These are phyloP conservation scores for Mortierella sp. DNA, from an alignment of 371 early-diverging fungal species.

Conservation along the genomic window DNA sequence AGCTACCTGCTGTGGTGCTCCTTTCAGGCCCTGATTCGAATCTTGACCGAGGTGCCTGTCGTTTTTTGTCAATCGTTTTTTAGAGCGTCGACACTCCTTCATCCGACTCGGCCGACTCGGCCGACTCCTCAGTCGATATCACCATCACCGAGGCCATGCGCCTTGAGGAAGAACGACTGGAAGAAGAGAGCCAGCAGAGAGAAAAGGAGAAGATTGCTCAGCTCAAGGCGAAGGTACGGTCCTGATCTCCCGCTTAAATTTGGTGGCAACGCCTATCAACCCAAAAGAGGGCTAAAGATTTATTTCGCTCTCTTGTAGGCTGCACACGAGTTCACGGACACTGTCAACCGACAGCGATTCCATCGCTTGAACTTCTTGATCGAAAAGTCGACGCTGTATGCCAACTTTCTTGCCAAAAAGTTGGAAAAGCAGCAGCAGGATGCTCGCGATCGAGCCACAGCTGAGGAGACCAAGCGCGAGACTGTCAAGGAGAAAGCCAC, in stretches of 20 bases:
- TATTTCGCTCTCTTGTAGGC: conserved; percentile 55
- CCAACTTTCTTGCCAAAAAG: conserved; percentile 80
- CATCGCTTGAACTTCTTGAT: conserved; percentile 84
- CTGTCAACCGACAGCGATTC: conserved; percentile 74
- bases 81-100: conserved; percentile 46
- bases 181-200: conserved; percentile 56
- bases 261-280: conserved; percentile 44
- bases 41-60: background rate
- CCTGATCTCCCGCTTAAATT: conserved; percentile 10
- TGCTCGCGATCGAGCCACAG: conserved; percentile 64
- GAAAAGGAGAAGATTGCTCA: conserved; percentile 59
- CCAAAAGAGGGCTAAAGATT: background rate
- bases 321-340: conserved; percentile 63
- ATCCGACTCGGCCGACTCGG: conserved; percentile 28
- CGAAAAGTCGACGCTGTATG: conserved; percentile 85
- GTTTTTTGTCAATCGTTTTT: background rate
- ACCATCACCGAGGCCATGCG: conserved; percentile 60
- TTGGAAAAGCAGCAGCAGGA: conserved; percentile 83
- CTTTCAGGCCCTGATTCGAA: background rate
- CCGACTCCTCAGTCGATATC: conserved; percentile 26
- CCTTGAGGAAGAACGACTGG: conserved; percentile 63
- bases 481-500: conserved; percentile 18
- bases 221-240: conserved; percentile 55
- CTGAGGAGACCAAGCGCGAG: conserved; percentile 46
- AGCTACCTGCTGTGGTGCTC: background rate